Conservation (phyloP, 306 rosid genomes). For the Fragaria vesca region DNA sequence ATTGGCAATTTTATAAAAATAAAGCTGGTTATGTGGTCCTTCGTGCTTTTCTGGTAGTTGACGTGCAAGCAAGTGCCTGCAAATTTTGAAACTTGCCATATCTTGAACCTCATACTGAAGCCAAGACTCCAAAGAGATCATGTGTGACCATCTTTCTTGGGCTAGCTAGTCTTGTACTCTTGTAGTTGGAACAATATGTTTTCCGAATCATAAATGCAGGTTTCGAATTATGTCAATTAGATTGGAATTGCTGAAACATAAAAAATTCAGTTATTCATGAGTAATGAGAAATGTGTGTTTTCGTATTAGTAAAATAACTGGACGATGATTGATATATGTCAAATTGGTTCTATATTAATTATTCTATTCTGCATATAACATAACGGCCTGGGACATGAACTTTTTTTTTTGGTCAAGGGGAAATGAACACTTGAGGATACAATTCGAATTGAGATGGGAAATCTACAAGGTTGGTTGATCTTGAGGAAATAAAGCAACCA, state of each 20-base stretch:
- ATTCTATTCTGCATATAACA: not conserved
- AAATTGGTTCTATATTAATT: too few relatives aligned
- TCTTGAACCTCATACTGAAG: not conserved
- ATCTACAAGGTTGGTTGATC: not conserved
- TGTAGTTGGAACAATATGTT: too few relatives aligned
- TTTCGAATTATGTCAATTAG: too few relatives aligned
- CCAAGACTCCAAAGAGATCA: not conserved
- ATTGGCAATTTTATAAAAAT: not conserved
- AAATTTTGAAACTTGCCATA: not conserved
- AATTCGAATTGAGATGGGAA: not conserved
- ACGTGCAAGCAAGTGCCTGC: slow-evolving; percentile 6
- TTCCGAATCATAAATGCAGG: too few relatives aligned
- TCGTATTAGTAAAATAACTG: too few relatives aligned
- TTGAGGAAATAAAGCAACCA: not conserved
- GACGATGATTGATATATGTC: too few relatives aligned
- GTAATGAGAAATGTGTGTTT: too few relatives aligned
- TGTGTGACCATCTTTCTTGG: not conserved
- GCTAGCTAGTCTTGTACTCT: too few relatives aligned
- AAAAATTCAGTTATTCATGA: too few relatives aligned
- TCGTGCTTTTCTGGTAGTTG: not conserved
- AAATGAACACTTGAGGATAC: not conserved
- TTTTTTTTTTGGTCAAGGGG: too few relatives aligned
- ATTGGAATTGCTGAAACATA: too few relatives aligned
- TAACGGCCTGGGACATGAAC: not conserved
- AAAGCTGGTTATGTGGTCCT: not conserved